Conservation (phyloP, 495 filamentous ascomycete genomes). For the Cryomyces antarcticus region DNA sequence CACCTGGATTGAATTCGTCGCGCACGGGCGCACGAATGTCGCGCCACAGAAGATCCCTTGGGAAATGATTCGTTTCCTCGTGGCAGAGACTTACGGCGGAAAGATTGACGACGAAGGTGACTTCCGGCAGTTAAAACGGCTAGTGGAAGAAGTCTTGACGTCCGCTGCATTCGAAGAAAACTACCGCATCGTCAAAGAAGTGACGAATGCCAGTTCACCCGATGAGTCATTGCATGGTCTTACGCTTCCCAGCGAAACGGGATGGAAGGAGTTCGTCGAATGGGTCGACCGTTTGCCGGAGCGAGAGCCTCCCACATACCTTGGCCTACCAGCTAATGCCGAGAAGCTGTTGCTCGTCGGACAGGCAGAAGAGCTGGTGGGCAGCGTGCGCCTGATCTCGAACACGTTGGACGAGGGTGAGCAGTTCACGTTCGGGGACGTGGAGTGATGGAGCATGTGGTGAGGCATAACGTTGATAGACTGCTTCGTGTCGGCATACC, state of each 20-base stretch:
- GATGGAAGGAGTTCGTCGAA: constrained; percentile 64
- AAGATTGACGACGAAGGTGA: constrained; percentile 92
- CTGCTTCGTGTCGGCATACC: no score
- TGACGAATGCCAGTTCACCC: constrained; percentile 14
- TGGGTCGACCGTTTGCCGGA: constrained; percentile 90
- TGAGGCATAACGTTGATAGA: no score
- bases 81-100: constrained; percentile 88
- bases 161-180: constrained; percentile 77
- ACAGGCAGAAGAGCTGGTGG: constrained; percentile 68
- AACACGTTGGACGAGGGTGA: constrained; percentile 85
- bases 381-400: constrained; percentile 63
- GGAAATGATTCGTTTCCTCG: constrained; percentile 85
- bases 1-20: constrained; percentile 71
- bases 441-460: background rate
- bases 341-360: constrained; percentile 89
- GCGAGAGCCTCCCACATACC: constrained; percentile 86
- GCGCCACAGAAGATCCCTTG: constrained; percentile 86
- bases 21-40: constrained; percentile 71
- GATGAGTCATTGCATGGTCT: constrained; percentile 39
- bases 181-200: constrained; percentile 62
- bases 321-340: constrained; percentile 89
- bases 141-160: constrained; percentile 63
- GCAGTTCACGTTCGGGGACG: constrained; percentile 58
- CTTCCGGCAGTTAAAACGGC: constrained; percentile 43
- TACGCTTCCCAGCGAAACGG: constrained; percentile 56